These are phyloP conservation scores for Novymonas esmeraldas DNA, from an alignment of 208 protist species.

Conservation along the genomic window DNA sequence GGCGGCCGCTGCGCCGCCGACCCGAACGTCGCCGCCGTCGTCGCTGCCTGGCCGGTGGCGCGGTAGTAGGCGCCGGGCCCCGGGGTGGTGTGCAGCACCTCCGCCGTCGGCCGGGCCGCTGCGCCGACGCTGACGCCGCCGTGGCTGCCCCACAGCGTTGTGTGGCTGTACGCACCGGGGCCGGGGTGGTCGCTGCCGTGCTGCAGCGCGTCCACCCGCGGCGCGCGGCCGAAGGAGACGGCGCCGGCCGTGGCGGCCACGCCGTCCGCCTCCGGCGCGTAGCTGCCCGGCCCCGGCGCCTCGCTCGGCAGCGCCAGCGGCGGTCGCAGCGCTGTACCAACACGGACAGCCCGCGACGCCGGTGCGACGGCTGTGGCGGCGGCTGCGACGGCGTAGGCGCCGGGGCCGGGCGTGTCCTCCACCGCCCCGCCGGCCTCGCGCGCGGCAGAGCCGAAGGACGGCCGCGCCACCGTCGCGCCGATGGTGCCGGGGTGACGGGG, in stretches of 20 bases:
- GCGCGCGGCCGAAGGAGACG: slow-evolving; percentile 5
- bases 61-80: slow-evolving; percentile 11
- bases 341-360: neutral
- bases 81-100: slow-evolving; percentile 3
- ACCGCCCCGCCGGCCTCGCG: neutral
- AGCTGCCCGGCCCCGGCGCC: slow-evolving; percentile 35
- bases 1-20: neutral
- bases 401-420: slow-evolving; percentile 19
- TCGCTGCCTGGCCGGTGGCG: too few relatives aligned
- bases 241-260: neutral
- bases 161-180: slow-evolving; percentile 29
- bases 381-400: slow-evolving; percentile 18
- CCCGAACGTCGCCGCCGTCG: too few relatives aligned
- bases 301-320: slow-evolving; percentile 6
- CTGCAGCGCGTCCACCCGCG: slow-evolving; percentile 11
- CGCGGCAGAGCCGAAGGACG: slow-evolving; percentile 10
- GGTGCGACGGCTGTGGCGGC: slow-evolving; percentile 1
- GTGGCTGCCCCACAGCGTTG: slow-evolving; percentile 40
- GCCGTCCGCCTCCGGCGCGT: neutral
- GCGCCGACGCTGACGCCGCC: slow-evolving; percentile 9
- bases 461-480: neutral
- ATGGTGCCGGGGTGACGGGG: neutral
- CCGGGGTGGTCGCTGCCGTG: slow-evolving; percentile 29
- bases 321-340: slow-evolving; percentile 7
- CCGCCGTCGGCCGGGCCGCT: neutral